phyloP scores from a whole-genome alignment of 306 rosid species.

The Prunus padus region DNA sequence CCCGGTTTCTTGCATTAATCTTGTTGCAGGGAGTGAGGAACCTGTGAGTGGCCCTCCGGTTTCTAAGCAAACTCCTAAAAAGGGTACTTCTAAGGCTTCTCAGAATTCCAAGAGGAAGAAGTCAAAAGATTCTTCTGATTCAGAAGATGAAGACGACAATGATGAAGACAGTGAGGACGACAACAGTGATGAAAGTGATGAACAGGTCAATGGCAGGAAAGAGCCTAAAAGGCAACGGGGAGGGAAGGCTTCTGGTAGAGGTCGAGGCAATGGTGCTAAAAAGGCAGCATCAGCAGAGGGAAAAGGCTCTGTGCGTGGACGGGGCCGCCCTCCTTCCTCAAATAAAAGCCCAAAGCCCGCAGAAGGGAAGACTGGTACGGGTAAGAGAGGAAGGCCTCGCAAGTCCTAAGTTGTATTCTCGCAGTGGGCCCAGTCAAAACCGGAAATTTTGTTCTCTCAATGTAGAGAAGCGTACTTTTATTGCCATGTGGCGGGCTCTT shows the following conservation, averaged over 20 bases:
- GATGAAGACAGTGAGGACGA: slow-evolving; percentile 34
- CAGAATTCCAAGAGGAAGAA: slow-evolving; percentile 71
- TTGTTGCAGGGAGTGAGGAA: slow-evolving; percentile 49
- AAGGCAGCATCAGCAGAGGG: slow-evolving; percentile 38
- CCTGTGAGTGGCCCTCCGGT: slow-evolving; percentile 32
- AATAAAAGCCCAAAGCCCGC: slow-evolving; percentile 49
- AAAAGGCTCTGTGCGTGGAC: slow-evolving; percentile 47
- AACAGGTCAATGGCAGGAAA: slow-evolving; percentile 50
- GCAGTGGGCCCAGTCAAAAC: slow-evolving; percentile 5
- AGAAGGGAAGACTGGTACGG: slow-evolving; percentile 52
- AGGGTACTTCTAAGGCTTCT: slow-evolving; percentile 53
- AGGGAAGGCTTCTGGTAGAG: slow-evolving; percentile 49
- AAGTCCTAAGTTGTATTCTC: slow-evolving; percentile 40
- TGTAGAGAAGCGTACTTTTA: slow-evolving; percentile 37
- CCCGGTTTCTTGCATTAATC: slow-evolving; percentile 13
- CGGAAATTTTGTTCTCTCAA: slow-evolving; percentile 58
- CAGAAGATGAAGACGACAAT: slow-evolving; percentile 52
- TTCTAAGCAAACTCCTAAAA: slow-evolving; percentile 60
- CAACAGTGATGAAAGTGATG: slow-evolving; percentile 56
- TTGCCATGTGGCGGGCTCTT: slow-evolving; percentile 39
- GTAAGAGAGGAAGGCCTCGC: slow-evolving; percentile 88
- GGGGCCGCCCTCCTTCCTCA: slow-evolving; percentile 53
- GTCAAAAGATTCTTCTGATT: slow-evolving; percentile 60
- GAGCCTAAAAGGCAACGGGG: slow-evolving; percentile 44
- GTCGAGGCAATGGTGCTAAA: slow-evolving; percentile 56